Base-by-base conservation (phyloP, 2,329 filamentous ascomycete genomes). In the Xylariales sp. region DNA sequence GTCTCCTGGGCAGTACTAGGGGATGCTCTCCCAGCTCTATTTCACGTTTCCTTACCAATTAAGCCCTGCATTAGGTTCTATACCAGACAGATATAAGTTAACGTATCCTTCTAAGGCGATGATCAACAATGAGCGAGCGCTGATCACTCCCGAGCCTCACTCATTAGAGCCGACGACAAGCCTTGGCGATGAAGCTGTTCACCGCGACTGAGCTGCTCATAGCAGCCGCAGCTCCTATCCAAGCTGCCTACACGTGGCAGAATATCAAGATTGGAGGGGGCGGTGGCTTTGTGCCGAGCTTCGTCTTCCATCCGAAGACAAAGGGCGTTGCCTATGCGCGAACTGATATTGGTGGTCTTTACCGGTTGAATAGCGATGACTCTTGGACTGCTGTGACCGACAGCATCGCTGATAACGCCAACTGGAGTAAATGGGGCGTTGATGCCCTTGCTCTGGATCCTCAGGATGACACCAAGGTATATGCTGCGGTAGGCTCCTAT, bases 391-490 rank as follows among this genome's bases (percentile, higher is more conserved):
- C 85, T 23, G 71, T 89, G n/a, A 84, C 83, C 1, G 86, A 89
- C 66, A 78, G 72, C 34, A 76, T 83, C 59, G 78, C 81, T 9
- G 80, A 81, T 43, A 75, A 83, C 53, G 77, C 75, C 18, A 81
- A 81, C 69, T 87, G 85, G 85, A 81, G 84, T 70, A 80, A 83
- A 63, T 89, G 86, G 86, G 87, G 86, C 5, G 78, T 87, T 12
- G 86, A 89, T 70, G 85, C 86, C 0, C 67, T 89, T 9, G 87
- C 86, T 1, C 79, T 87, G 0, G 87, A 89, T 66, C 84, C 86
- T 0, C 79, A 84, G 32, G 81, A 89, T 58, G 76, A 84, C 3
- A 78, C 83, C 64, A 83, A 83, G 59, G 80, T 89, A 0, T 88
- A 86, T 69, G 80, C 85, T 1, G 86, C 86, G 0, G 81, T 84